Conservation (phyloP, 345 rosid species). For the Kandelia obovata region DNA sequence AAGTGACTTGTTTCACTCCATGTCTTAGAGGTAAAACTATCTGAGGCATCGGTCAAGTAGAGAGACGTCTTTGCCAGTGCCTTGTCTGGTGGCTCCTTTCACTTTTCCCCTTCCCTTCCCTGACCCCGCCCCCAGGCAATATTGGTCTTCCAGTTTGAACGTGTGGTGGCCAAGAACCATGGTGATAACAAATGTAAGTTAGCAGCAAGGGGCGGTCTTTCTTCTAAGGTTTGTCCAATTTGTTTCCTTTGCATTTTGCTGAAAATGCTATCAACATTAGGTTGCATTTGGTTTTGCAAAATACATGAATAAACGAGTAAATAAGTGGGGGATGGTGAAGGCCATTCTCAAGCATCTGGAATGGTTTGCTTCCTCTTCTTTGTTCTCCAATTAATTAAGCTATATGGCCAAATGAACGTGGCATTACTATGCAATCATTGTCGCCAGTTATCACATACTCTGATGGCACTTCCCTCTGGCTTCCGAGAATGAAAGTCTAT, state of each 20-base stretch:
- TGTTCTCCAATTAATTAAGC: neutral
- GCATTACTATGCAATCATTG: neutral
- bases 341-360: neutral
- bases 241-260: neutral
- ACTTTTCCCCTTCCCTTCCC: slow-evolving; percentile 13
- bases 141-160: slow-evolving; percentile 31
- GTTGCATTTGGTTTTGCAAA: neutral
- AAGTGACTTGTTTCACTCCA: neutral
- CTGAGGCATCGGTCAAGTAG: slow-evolving; percentile 79
- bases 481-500: no score
- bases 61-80: slow-evolving; percentile 78
- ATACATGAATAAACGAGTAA: no score
- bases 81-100: slow-evolving; percentile 51
- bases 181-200: slow-evolving; percentile 86
- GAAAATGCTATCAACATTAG: neutral
- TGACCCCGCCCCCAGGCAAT: neutral
- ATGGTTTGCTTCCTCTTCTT: slow-evolving; percentile 5
- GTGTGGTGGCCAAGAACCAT: slow-evolving; percentile 73
- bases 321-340: neutral
- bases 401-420: neutral
- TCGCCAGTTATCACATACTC: neutral
- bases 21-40: slow-evolving; percentile 49
- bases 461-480: no score
- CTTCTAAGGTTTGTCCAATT: slow-evolving; percentile 56
- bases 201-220: slow-evolving; percentile 68